phyloP scores from a whole-genome alignment of 441 rosid species.

The Bocquillonia castaneifolia region DNA sequence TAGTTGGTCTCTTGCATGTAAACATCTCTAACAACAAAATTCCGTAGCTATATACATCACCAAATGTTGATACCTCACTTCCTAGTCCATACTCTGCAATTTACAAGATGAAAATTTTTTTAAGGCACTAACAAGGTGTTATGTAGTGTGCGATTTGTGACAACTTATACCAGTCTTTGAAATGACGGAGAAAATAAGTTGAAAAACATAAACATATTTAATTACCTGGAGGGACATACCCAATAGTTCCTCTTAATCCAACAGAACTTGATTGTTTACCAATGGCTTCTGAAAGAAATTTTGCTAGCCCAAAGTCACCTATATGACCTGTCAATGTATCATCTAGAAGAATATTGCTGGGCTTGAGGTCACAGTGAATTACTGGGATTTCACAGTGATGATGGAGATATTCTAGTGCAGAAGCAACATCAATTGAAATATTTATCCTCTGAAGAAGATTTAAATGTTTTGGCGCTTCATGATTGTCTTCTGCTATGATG shows the following conservation, averaged over 20 bases:
- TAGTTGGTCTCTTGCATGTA: constrained; percentile 19
- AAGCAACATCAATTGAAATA: constrained; percentile 28
- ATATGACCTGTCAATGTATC: constrained; percentile 16
- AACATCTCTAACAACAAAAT: constrained; percentile 27
- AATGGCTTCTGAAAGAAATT: constrained; percentile 15
- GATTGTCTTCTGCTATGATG: not conserved
- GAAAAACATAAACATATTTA: not conserved
- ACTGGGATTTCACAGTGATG: constrained; percentile 17
- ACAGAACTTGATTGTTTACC: not conserved
- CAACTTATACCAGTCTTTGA: too few species aligned
- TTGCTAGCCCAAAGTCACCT: constrained; percentile 26
- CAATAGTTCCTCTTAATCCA: constrained; percentile 18
- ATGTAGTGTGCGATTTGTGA: accelerated
- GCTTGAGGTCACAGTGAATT: constrained; percentile 20
- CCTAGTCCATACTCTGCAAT: constrained; percentile 15
- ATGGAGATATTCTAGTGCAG: constrained; percentile 30
- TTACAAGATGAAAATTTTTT: too few species aligned
- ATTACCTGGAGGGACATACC: constrained; percentile 26
- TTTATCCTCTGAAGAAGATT: constrained; percentile 24
- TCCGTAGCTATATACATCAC: constrained; percentile 31
- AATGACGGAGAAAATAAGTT: too few species aligned
- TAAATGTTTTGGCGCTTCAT: not conserved
- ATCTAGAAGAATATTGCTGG: constrained; percentile 22
- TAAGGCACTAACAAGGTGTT: too few species aligned
- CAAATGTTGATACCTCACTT: constrained; percentile 13